A percentile compares a stretch with the other conserved stretches of the same genome.
Conservation (phyloP, 176 grass and related monocot species). For the Dendrocalamus sinicus region DNA sequence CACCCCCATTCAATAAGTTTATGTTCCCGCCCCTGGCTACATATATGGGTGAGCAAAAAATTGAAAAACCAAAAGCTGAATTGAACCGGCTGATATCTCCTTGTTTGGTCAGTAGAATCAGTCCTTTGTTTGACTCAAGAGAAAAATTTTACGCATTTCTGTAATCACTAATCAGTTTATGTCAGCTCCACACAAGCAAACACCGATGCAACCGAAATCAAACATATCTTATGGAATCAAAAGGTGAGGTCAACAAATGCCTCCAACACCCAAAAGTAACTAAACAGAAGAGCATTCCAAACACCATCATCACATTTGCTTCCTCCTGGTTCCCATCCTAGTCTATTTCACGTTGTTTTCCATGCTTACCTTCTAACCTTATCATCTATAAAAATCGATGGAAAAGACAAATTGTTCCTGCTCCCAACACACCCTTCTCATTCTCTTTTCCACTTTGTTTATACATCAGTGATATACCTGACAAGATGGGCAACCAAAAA, state of each 20-base stretch:
- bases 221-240: background rate
- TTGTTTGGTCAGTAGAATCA: background rate
- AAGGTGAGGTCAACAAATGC: background rate
- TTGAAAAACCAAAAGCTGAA: background rate
- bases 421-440: background rate
- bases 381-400: background rate
- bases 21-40: conserved; percentile 9
- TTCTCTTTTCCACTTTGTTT: background rate
- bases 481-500: background rate
- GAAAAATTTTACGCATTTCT: background rate
- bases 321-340: conserved; percentile 5
- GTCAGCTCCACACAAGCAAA: background rate
- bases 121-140: background rate
- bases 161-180: conserved; percentile 19
- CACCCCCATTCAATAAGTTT: background rate
- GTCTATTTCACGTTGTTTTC: background rate
- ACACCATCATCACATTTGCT: background rate
- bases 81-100: background rate
- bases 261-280: background rate
- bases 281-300: background rate
- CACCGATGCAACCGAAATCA: background rate
- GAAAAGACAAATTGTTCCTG: background rate
- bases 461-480: background rate
- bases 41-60: background rate
- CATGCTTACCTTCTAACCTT: background rate